A percentile compares a stretch with the other conserved stretches of the same genome.
Conservation (phyloP, 1,139 yeast species). For the Geotrichum fermentans region DNA sequence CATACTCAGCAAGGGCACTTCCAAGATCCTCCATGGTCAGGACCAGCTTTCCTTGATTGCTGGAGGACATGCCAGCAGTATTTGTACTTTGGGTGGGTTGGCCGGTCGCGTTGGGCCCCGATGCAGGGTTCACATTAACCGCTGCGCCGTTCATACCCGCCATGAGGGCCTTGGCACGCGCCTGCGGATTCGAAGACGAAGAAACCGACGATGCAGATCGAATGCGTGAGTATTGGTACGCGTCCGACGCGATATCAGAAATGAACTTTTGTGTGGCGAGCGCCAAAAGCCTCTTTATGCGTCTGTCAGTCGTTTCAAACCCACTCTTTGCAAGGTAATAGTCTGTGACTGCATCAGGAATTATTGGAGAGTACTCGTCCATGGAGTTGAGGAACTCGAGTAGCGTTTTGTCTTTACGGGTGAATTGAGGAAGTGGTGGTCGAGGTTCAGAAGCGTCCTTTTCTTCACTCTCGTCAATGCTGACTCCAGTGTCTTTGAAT, state of each 20-base stretch:
- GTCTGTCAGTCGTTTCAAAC: slow-evolving; percentile 70
- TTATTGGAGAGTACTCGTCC: slow-evolving; percentile 93
- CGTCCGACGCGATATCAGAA: slow-evolving; percentile 92
- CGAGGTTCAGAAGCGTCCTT: slow-evolving; percentile 17
- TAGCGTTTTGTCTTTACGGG: slow-evolving; percentile 80
- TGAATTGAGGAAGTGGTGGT: slow-evolving; percentile 54
- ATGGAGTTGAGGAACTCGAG: slow-evolving; percentile 80
- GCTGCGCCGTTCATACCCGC: slow-evolving; percentile 53
- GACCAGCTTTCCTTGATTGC: slow-evolving; percentile 69
- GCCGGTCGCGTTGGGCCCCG: slow-evolving; percentile 23
- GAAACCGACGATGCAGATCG: slow-evolving; percentile 79
- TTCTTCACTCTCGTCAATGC: slow-evolving; percentile 20
- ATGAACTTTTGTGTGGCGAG: slow-evolving; percentile 94
- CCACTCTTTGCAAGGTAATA: slow-evolving; percentile 88
- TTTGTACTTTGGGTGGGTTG: slow-evolving; percentile 38
- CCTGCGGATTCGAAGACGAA: slow-evolving; percentile 80
- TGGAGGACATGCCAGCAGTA: slow-evolving; percentile 41
- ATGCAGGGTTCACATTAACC: slow-evolving; percentile 34
- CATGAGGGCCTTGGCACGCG: slow-evolving; percentile 70
- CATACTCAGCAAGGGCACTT: slow-evolving; percentile 86
- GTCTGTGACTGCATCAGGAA: slow-evolving; percentile 97
- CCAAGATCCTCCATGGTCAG: slow-evolving; percentile 86
- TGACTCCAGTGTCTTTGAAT: slow-evolving; percentile 17
- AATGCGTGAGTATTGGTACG: slow-evolving; percentile 90
- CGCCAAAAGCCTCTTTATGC: slow-evolving; percentile 81